Evolutionary conservation across 805 yeast genomes (phyloP), one percentile per base, ranked within the genome.

Genomic region (Candida broadrunensis): DNA sequence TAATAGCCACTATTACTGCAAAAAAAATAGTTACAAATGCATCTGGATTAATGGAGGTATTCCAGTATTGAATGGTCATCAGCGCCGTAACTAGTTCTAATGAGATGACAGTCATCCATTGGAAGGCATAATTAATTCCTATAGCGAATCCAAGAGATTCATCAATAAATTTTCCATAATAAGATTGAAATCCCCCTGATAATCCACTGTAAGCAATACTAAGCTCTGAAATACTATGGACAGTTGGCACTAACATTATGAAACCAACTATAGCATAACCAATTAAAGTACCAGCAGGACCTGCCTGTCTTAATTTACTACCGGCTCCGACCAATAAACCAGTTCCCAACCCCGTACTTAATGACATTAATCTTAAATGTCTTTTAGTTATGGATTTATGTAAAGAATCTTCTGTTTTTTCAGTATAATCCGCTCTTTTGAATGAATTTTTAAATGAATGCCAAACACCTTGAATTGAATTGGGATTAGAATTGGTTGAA

Each of bases 61-160:
- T 56, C 88, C 88, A 81, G 57, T 65, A 81, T 44, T 75, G 65
- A 42, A 81, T 71, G 15, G 85, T 80, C 70, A 79, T 73, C 33
- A 81, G 65, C 14, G 83, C 83, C 18, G 85, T 79, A 20, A 81
- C 84, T 52, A 81, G 66, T 54, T 81, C 86, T 36, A 81, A 68
- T 3, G 85, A 80, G 37, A 81, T 69, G 43, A 79, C 83, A 39
- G 77, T 68, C 50, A 78, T 58, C 83, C 85, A 81, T 56, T 79
- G 81, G 37, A 81, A 61, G 54, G 78, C 77, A 53, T 80, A 65
- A 47, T 63, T 65, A 69, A 69, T 64, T 7, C 70, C 70, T 34
- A 63, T 44, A 4, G 68, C 65, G 50, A 65, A 65, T 15, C 64
- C 72, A 36, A 64, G 37, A 20, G 65, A 57, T 43, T 65, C 69